Conservation (phyloP, 495 filamentous ascomycete genomes). For the Elasticomyces elasticus region DNA sequence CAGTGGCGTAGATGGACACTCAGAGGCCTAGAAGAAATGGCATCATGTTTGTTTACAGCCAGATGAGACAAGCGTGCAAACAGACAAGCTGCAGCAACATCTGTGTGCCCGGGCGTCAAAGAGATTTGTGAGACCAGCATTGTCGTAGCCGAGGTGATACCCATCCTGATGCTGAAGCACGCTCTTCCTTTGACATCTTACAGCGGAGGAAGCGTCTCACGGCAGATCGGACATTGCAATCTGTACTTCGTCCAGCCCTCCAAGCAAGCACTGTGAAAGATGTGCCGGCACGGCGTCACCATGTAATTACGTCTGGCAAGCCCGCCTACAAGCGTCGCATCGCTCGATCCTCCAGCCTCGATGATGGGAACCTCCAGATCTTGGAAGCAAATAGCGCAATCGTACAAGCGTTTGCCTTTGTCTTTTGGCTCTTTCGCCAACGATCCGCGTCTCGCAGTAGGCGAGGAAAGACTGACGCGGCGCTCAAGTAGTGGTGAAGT, state of each 20-base stretch:
- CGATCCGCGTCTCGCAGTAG: background rate
- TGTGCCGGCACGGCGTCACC: conserved; percentile 94
- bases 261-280: conserved; percentile 86
- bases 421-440: conserved; percentile 32
- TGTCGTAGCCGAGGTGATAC: too few species aligned
- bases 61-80: background rate
- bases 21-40: background rate
- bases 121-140: background rate
- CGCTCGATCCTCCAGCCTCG: conserved; percentile 41
- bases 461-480: conserved; percentile 7
- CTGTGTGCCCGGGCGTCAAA: background rate
- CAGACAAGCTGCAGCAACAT: background rate
- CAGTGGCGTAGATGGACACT: background rate
- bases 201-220: conserved; percentile 76
- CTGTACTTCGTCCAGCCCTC: conserved; percentile 94
- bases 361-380: conserved; percentile 79
- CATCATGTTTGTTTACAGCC: background rate
- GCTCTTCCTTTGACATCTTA: too few species aligned
- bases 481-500: conserved; percentile 22
- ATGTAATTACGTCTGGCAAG: conserved; percentile 77
- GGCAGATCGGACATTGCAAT: conserved; percentile 90
- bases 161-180: too few species aligned
- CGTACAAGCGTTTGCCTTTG: conserved; percentile 55
- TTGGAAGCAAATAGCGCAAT: conserved; percentile 94
- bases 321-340: conserved; percentile 46